phyloP scores from a whole-genome alignment of 768 basidiomycete species.

The Suillus variegatus region DNA sequence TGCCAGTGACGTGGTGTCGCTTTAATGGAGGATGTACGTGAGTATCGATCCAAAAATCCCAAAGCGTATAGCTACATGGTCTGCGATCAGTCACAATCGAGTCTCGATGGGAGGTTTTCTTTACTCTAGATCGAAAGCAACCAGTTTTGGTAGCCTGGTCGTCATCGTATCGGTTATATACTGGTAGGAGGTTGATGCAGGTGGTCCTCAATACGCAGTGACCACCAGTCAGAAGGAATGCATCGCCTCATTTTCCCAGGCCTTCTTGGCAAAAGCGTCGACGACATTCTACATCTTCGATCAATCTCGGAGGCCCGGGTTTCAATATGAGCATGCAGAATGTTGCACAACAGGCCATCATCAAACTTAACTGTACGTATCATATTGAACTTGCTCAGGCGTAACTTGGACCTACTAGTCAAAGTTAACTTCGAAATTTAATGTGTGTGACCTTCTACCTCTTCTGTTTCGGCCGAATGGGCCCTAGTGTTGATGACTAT shows the following conservation, averaged over 20 bases:
- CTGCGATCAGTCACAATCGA: slow-evolving; percentile 3
- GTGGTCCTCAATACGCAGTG: neutral
- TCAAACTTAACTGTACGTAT: neutral
- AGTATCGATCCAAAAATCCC: slow-evolving; percentile 87
- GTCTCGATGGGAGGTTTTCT: slow-evolving; percentile 23
- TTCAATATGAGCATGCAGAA: too few relatives aligned
- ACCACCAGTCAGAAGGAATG: neutral
- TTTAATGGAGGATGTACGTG: slow-evolving; percentile 64
- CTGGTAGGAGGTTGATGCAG: neutral
- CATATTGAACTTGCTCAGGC: neutral
- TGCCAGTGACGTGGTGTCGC: slow-evolving; percentile 35
- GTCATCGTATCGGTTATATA: neutral
- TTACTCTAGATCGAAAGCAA: slow-evolving; percentile 85
- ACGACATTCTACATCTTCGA: neutral
- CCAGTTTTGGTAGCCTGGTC: slow-evolving; percentile 52
- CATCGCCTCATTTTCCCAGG: neutral
- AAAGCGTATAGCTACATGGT: slow-evolving; percentile 70
- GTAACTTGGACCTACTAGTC: neutral
- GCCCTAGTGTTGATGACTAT: neutral
- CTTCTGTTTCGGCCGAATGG: neutral
- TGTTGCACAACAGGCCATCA: too few relatives aligned
- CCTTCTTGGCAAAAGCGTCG: neutral
- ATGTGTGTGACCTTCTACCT: neutral
- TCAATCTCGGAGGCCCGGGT: neutral
- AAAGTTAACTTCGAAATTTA: neutral